phyloP scores from a whole-genome alignment of 768 basidiomycete species.

The Gloeopeniophorella convolvens region DNA sequence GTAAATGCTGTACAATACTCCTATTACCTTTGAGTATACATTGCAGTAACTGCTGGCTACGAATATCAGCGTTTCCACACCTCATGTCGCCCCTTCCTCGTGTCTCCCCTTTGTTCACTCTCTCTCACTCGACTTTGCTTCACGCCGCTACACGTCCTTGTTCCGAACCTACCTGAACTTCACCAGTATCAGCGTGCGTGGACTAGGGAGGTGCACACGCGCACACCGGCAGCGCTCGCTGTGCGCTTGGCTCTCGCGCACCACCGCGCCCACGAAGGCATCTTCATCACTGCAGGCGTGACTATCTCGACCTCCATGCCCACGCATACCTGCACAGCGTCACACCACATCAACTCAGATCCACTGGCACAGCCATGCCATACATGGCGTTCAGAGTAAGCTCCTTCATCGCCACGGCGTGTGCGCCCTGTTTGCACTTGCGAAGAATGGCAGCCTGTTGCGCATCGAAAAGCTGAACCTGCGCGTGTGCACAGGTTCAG shows the following conservation, averaged over 20 bases:
- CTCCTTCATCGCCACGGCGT: constrained; percentile 57
- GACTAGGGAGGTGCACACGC: not conserved
- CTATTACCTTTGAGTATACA: no score
- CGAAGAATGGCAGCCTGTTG: constrained; percentile 96
- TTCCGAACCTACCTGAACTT: no score
- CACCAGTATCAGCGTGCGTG: no score
- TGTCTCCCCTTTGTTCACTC: no score
- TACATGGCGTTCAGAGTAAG: constrained; percentile 63
- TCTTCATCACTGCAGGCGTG: constrained; percentile 80
- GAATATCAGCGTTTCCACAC: no score
- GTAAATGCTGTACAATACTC: no score
- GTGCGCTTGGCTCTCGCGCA: constrained; percentile 58
- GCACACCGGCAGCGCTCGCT: constrained; percentile 53
- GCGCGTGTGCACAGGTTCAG: no score
- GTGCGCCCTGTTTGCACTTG: constrained; percentile 60
- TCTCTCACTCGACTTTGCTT: no score
- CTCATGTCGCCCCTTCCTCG: no score
- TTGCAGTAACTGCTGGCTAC: no score
- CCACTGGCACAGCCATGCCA: not conserved
- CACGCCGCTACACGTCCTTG: no score
- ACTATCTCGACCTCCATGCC: constrained; percentile 88
- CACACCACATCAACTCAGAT: not conserved
- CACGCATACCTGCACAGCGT: constrained; percentile 81
- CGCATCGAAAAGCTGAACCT: constrained; percentile 85
- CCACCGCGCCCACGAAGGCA: constrained; percentile 69